These are phyloP conservation scores for Xylaria sp. DNA, from an alignment of 2,329 filamentous ascomycete genomes.

Conservation along the genomic window DNA sequence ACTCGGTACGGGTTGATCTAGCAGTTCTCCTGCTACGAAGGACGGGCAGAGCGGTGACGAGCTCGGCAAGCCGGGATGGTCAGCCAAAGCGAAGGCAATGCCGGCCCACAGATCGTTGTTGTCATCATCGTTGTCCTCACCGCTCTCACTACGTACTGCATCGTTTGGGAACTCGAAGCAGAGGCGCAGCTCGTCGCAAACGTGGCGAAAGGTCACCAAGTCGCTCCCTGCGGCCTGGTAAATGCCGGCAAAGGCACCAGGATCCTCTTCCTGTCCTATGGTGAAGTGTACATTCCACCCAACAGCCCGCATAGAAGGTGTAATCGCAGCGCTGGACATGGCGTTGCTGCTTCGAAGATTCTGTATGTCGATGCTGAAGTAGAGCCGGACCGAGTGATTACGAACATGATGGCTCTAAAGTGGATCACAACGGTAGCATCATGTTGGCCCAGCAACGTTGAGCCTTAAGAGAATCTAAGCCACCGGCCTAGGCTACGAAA, in stretches of 20 bases:
- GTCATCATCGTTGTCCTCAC: not conserved
- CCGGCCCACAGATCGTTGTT: conserved; percentile 17
- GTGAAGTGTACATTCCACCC: conserved; percentile 26
- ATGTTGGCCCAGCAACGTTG: conserved; percentile 3
- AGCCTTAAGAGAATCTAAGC: too few species aligned
- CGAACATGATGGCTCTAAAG: conserved; percentile 1
- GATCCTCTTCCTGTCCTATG: conserved; percentile 5
- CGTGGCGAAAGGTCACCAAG: conserved; percentile 25
- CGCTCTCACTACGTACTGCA: not conserved
- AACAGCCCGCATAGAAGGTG: conserved; percentile 14
- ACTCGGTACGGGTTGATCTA: conserved; percentile 18
- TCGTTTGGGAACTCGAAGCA: conserved; percentile 16
- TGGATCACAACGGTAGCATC: not conserved
- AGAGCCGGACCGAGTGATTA: not conserved
- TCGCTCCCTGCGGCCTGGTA: conserved; percentile 3
- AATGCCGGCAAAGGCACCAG: conserved; percentile 15
- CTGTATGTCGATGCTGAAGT: conserved; percentile 6
- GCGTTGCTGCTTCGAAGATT: not conserved
- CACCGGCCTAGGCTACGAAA: too few species aligned
- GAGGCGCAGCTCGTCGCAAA: conserved; percentile 27
- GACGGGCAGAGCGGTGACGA: conserved; percentile 2
- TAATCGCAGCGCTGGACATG: conserved; percentile 11
- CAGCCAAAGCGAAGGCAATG: conserved; percentile 22
- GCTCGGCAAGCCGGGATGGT: conserved; percentile 3
- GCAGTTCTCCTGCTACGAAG: conserved; percentile 4